phyloP scores from a whole-genome alignment of 495 filamentous ascomycete genomes.

The Talaromyces stipitatus region DNA sequence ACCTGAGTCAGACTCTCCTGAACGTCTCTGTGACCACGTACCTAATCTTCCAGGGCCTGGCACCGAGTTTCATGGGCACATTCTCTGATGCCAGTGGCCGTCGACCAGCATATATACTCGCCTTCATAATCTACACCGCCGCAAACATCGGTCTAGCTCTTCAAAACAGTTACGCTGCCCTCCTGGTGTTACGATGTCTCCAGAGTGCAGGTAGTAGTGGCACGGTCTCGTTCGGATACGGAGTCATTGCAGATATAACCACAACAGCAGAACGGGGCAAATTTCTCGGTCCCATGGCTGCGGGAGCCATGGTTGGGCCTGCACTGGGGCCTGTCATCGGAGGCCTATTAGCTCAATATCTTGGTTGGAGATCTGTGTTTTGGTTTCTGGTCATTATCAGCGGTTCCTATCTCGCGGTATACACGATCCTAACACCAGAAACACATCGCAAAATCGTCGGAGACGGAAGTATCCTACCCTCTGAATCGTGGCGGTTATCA shows the following conservation, averaged over 20 bases:
- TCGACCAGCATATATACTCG: slow-evolving; percentile 50
- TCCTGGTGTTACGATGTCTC: slow-evolving; percentile 54
- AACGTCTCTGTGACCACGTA: slow-evolving; percentile 63
- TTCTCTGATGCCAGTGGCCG: slow-evolving; percentile 53
- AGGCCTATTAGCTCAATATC: slow-evolving; percentile 24
- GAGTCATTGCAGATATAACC: slow-evolving; percentile 54
- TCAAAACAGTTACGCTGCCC: slow-evolving; percentile 49
- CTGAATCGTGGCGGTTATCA: slow-evolving; percentile 28
- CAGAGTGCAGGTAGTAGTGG: slow-evolving; percentile 51
- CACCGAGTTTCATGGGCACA: slow-evolving; percentile 52
- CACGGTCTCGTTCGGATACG: slow-evolving; percentile 50
- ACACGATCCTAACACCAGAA: slow-evolving; percentile 53
- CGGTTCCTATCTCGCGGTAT: slow-evolving; percentile 26
- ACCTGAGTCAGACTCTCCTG: slow-evolving; percentile 51
- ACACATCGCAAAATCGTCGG: slow-evolving; percentile 65
- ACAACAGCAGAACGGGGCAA: slow-evolving; percentile 50
- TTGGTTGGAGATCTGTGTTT: slow-evolving; percentile 36
- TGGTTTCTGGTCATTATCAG: slow-evolving; percentile 35
- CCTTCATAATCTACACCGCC: slow-evolving; percentile 49
- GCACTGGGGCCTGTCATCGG: slow-evolving; percentile 37
- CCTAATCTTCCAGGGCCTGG: slow-evolving; percentile 55
- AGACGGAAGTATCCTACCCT: slow-evolving; percentile 42
- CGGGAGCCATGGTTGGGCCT: slow-evolving; percentile 17
- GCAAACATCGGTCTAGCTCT: slow-evolving; percentile 59
- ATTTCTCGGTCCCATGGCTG: slow-evolving; percentile 42